Conservation (phyloP, 2,329 filamentous ascomycete genomes). For the Myriosclerotinia duriaeana region DNA sequence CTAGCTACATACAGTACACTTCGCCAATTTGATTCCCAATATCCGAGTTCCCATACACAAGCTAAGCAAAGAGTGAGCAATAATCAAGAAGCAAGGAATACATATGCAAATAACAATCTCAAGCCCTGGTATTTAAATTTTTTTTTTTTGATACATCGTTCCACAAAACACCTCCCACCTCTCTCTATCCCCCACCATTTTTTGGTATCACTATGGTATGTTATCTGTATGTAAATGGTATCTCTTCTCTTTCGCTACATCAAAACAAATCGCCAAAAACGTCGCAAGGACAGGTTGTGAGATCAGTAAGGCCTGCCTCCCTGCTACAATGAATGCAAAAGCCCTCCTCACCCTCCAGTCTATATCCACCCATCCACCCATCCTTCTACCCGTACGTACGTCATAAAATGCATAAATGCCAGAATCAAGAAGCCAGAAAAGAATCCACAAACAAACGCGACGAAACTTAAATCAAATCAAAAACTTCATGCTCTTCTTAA, state of each 20-base stretch:
- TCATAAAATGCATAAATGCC: conserved; percentile 10
- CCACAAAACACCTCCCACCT: no score
- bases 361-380: background rate
- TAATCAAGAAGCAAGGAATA: no score
- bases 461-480: conserved; percentile 1
- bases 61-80: no score
- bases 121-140: no score
- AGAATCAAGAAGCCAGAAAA: background rate
- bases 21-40: no score
- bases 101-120: no score
- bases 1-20: no score
- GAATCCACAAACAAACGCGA: background rate
- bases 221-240: conserved; percentile 3
- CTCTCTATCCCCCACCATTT: background rate
- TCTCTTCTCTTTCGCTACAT: background rate
- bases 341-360: background rate
- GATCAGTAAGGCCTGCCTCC: conserved; percentile 1
- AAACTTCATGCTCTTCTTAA: background rate
- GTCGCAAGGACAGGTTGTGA: background rate
- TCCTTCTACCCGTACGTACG: background rate
- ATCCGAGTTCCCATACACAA: no score
- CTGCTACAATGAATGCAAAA: background rate
- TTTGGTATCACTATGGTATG: background rate
- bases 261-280: background rate
- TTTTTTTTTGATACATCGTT: no score